These are phyloP conservation scores for Rhizopus microsporus DNA, from an alignment of 371 early-diverging fungal species.

Conservation along the genomic window DNA sequence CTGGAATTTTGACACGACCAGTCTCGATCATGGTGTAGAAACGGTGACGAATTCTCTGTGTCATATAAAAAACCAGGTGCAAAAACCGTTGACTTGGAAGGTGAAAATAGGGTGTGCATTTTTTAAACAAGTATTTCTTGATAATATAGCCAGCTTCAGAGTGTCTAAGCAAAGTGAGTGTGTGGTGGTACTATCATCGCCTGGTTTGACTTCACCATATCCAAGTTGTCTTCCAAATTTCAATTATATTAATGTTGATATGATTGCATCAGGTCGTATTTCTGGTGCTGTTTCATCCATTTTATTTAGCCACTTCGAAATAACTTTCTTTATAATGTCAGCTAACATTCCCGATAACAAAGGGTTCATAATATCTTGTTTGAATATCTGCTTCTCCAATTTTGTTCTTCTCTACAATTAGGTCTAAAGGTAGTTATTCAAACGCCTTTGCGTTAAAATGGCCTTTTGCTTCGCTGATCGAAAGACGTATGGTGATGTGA, in stretches of 20 bases:
- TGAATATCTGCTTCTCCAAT: constrained; percentile 29
- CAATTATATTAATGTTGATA: constrained; percentile 17
- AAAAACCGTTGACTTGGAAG: constrained; percentile 20
- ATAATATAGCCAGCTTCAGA: constrained; percentile 19
- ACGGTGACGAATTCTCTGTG: constrained; percentile 15
- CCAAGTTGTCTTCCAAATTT: constrained; percentile 16
- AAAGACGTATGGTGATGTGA: too few relatives aligned
- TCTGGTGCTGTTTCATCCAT: constrained; percentile 15
- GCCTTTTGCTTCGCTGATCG: too few relatives aligned
- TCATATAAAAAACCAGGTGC: constrained; percentile 20
- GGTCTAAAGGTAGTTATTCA: constrained; percentile 16
- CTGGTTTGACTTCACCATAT: constrained; percentile 22
- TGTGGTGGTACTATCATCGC: constrained; percentile 14
- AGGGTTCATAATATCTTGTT: constrained; percentile 27
- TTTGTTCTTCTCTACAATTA: constrained; percentile 19
- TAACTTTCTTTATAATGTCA: constrained; percentile 18
- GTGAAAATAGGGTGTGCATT: constrained; percentile 13
- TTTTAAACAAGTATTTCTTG: constrained; percentile 23
- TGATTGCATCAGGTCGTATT: constrained; percentile 19
- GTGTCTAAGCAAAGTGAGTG: constrained; percentile 18
- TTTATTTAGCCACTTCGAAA: constrained; percentile 22
- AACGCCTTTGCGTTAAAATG: too few relatives aligned
- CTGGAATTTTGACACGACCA: constrained; percentile 18
- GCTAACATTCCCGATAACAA: constrained; percentile 22
- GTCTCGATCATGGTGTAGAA: constrained; percentile 21